Conservation (phyloP, 441 rosid species). For the Macaranga tanarius region DNA sequence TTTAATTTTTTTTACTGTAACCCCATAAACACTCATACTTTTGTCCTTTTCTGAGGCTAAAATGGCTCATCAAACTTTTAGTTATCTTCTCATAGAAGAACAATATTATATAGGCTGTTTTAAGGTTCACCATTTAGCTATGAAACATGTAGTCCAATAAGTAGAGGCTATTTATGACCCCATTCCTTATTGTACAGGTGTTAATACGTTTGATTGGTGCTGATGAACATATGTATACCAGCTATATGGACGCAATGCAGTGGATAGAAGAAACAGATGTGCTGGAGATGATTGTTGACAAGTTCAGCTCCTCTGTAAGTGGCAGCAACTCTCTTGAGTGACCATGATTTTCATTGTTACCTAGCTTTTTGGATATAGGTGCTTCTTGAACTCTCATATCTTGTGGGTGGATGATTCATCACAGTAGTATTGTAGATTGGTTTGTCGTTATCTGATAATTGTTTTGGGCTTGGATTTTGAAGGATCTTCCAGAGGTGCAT, state of each 20-base stretch:
- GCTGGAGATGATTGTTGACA: conserved; percentile 85
- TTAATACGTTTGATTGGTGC: conserved; percentile 81
- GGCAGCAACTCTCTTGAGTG: conserved; percentile 12
- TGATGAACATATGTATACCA: conserved; percentile 86
- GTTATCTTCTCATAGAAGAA: too few species aligned
- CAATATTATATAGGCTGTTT: not conserved
- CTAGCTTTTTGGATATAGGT: conserved; percentile 2
- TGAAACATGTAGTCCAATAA: not conserved
- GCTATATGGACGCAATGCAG: conserved; percentile 66
- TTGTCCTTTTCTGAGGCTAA: too few species aligned
- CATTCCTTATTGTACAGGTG: conserved; percentile 50
- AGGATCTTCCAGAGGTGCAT: conserved; percentile 95
- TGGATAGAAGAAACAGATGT: conserved; percentile 92
- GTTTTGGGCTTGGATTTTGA: conserved; percentile 19
- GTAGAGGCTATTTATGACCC: not conserved
- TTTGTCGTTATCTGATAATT: not conserved
- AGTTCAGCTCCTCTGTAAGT: conserved; percentile 94
- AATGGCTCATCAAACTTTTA: too few species aligned
- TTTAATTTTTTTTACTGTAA: not conserved
- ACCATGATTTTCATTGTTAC: not conserved
- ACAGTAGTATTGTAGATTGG: not conserved
- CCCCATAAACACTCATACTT: not conserved
- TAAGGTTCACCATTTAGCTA: not conserved
- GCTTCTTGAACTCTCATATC: not conserved
- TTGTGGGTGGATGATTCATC: not conserved